phyloP scores from a whole-genome alignment of 2,329 filamentous ascomycete genomes.

The Beauveria sp. region DNA sequence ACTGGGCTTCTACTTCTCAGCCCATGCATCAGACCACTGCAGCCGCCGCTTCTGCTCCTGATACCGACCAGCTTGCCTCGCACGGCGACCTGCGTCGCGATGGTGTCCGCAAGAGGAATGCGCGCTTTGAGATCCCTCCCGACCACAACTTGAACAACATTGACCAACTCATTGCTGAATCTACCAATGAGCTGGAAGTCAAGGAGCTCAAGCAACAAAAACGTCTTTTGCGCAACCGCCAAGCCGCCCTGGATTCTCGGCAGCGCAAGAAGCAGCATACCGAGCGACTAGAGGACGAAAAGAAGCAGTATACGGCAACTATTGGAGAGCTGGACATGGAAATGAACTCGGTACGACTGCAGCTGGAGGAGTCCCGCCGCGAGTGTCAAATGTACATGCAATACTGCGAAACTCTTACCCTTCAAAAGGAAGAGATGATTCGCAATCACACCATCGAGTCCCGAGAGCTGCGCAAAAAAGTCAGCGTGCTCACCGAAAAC shows the following conservation, averaged over 20 bases:
- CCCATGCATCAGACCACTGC: conserved; percentile 51
- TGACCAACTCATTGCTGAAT: conserved; percentile 82
- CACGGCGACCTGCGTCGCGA: conserved; percentile 74
- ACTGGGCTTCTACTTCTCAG: conserved; percentile 45
- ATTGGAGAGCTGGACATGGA: conserved; percentile 76
- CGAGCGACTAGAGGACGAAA: conserved; percentile 91
- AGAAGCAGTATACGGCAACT: conserved; percentile 77
- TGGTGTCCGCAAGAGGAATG: conserved; percentile 97
- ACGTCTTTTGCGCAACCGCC: conserved; percentile 85
- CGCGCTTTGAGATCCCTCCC: conserved; percentile 90
- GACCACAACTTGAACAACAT: conserved; percentile 93
- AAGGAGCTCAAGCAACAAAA: conserved; percentile 99
- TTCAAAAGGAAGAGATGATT: conserved; percentile 90
- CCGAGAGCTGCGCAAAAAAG: conserved; percentile 85
- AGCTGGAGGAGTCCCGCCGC: conserved; percentile 62
- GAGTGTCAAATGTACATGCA: conserved; percentile 69
- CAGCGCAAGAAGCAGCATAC: conserved; percentile 98
- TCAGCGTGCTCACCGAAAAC: conserved; percentile 70
- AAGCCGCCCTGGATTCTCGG: conserved; percentile 92
- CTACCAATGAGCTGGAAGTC: conserved; percentile 84
- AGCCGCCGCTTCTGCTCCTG: conserved; percentile 16
- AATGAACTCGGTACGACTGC: conserved; percentile 58
- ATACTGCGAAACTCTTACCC: conserved; percentile 66
- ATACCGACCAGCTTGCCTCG: conserved; percentile 62
- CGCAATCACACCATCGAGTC: conserved; percentile 83